phyloP scores from a whole-genome alignment of 257 asterid genomes.

The Solanum corneliomulleri region DNA sequence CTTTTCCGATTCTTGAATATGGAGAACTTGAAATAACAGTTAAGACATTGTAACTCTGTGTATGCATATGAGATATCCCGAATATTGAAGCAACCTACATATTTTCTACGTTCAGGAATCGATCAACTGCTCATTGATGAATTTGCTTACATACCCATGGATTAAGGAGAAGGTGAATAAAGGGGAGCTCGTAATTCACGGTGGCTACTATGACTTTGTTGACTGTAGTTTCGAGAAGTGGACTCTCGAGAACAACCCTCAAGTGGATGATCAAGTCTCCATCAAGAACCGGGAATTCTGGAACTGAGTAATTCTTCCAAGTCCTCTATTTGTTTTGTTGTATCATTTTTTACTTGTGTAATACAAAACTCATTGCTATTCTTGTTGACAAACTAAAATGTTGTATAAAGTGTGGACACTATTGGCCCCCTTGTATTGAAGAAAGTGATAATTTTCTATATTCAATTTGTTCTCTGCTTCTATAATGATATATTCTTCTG shows the following conservation, averaged over 20 bases:
- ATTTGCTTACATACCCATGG: slow-evolving; percentile 81
- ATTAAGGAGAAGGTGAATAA: slow-evolving; percentile 55
- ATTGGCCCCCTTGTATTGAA: neutral
- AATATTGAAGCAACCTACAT: neutral
- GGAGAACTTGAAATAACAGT: neutral
- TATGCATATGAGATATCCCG: neutral
- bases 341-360: neutral
- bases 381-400: neutral
- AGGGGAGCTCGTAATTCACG: slow-evolving; percentile 59
- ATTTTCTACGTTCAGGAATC: slow-evolving; percentile 55
- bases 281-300: slow-evolving; percentile 59
- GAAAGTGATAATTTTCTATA: neutral
- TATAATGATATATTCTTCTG: neutral
- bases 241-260: slow-evolving; percentile 43
- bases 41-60: neutral
- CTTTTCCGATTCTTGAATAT: neutral
- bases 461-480: neutral
- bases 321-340: neutral
- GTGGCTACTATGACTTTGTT: slow-evolving; percentile 87
- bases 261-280: slow-evolving; percentile 24
- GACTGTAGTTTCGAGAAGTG: slow-evolving; percentile 90
- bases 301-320: slow-evolving; percentile 28
- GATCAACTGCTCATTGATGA: slow-evolving; percentile 63
- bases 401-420: neutral
- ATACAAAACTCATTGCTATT: neutral